A percentile compares a stretch with the other conserved stretches of the same genome.
These are phyloP conservation scores for Emmonsiellopsis sp. DNA, from an alignment of 2,329 filamentous ascomycete genomes.

Conservation along the genomic window DNA sequence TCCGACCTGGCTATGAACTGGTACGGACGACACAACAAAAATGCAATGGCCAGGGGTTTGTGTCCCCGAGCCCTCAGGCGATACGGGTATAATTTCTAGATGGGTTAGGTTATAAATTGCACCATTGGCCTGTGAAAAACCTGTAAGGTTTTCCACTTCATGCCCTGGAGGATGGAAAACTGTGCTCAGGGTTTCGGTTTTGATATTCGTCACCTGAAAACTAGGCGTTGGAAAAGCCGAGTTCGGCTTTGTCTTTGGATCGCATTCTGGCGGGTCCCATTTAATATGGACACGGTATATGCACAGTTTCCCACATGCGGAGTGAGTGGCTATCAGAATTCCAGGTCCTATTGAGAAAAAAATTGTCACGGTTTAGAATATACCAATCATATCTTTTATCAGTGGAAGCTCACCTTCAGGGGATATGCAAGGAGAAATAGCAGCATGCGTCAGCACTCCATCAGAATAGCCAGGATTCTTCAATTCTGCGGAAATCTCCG, in stretches of 20 bases:
- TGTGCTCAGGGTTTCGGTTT: slow-evolving; percentile 25
- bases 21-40: slow-evolving; percentile 61
- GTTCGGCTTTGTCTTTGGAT: slow-evolving; percentile 29
- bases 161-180: slow-evolving; percentile 20
- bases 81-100: slow-evolving; percentile 61
- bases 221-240: slow-evolving; percentile 24
- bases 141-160: slow-evolving; percentile 16
- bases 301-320: slow-evolving; percentile 59
- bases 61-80: slow-evolving; percentile 47
- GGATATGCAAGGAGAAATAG: slow-evolving; percentile 46
- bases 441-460: slow-evolving; percentile 70
- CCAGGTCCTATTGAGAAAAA: slow-evolving; percentile 14
- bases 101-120: slow-evolving; percentile 57
- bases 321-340: slow-evolving; percentile 31
- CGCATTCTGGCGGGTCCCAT: slow-evolving; percentile 56
- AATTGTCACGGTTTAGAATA: not conserved
- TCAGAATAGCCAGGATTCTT: slow-evolving; percentile 63
- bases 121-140: slow-evolving; percentile 18
- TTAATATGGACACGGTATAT: slow-evolving; percentile 64
- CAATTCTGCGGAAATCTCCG: slow-evolving; percentile 63
- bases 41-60: slow-evolving; percentile 52
- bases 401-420: slow-evolving; percentile 48
- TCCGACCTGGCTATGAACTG: slow-evolving; percentile 40
- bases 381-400: slow-evolving; percentile 5
- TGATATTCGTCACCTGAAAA: slow-evolving; percentile 29